Evolutionary conservation across 192 early-diverging fungal species (phyloP).

Genomic region (Coemansia furcata): DNA sequence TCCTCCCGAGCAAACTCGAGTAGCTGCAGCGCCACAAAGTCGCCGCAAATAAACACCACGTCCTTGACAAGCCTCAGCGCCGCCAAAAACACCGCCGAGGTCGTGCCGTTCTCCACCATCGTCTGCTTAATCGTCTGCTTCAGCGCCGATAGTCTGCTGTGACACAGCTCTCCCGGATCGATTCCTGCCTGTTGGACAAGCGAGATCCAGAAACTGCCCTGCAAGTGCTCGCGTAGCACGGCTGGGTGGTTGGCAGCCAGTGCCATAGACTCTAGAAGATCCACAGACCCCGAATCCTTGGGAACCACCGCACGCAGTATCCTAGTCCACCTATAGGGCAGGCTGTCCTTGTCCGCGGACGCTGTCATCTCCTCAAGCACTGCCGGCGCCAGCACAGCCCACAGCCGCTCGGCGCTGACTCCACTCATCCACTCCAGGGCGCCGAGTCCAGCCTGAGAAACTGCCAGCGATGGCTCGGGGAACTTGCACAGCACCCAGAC

Average conservation of each 20-base stretch:
- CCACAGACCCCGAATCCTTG: slow-evolving; percentile 4
- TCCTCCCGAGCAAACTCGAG: slow-evolving; percentile 18
- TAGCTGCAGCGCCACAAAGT: slow-evolving; percentile 34
- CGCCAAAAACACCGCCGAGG: background rate
- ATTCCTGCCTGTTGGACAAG: slow-evolving; percentile 73
- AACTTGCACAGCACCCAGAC: slow-evolving; percentile 44
- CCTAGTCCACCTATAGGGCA: slow-evolving; percentile 18
- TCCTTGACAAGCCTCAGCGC: slow-evolving; percentile 25
- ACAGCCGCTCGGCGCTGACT: slow-evolving; percentile 22
- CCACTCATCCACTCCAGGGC: slow-evolving; percentile 19
- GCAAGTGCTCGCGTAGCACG: slow-evolving; percentile 29
- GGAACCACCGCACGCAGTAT: slow-evolving; percentile 12
- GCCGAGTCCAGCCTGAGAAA: background rate
- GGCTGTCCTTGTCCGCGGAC: background rate
- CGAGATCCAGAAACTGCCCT: slow-evolving; percentile 81
- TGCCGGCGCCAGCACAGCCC: slow-evolving; percentile 9
- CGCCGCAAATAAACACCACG: slow-evolving; percentile 35
- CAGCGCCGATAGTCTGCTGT: slow-evolving; percentile 42
- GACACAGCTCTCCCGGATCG: slow-evolving; percentile 65
- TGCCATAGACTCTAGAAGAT: slow-evolving; percentile 54
- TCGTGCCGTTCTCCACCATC: slow-evolving; percentile 35
- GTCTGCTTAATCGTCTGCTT: slow-evolving; percentile 49
- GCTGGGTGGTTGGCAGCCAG: slow-evolving; percentile 52
- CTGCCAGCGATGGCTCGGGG: slow-evolving; percentile 22
- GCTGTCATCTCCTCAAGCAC: slow-evolving; percentile 20